Conservation (phyloP, 176 grass and related monocot species). For the Musa beccarii region DNA sequence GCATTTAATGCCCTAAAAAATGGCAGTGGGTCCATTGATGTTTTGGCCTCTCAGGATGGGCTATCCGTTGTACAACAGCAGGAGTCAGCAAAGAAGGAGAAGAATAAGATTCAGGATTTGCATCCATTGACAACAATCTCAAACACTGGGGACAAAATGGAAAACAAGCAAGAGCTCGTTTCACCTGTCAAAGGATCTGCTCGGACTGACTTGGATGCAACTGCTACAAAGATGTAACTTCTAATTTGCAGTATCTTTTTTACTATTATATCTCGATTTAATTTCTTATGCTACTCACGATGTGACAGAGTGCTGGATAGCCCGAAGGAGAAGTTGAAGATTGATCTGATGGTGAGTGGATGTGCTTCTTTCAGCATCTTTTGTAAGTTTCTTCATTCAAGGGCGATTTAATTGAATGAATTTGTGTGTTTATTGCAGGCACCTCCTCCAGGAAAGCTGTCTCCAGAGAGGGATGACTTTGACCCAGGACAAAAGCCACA, state of each 20-base stretch:
- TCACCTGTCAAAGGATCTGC: slow-evolving; percentile 36
- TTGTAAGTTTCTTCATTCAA: not conserved
- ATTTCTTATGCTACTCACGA: not conserved
- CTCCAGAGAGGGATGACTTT: slow-evolving; percentile 75
- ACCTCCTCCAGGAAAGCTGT: slow-evolving; percentile 96
- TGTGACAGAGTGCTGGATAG: slow-evolving; percentile 24
- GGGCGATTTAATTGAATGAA: not conserved
- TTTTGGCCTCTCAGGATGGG: slow-evolving; percentile 1
- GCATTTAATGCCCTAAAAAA: slow-evolving; percentile 30
- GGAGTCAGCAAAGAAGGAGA: slow-evolving; percentile 41
- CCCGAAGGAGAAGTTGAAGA: slow-evolving; percentile 75
- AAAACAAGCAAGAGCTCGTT: slow-evolving; percentile 33
- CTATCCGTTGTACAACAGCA: not conserved
- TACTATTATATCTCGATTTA: slow-evolving; percentile 30
- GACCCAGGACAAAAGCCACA: slow-evolving; percentile 57
- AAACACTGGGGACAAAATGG: slow-evolving; percentile 37
- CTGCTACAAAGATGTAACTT: slow-evolving; percentile 60
- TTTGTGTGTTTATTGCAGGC: slow-evolving; percentile 34
- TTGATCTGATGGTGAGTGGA: slow-evolving; percentile 97
- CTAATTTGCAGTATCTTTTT: slow-evolving; percentile 25
- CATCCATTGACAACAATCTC: slow-evolving; percentile 30
- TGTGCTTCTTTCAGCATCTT: not conserved
- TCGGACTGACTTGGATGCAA: slow-evolving; percentile 30
- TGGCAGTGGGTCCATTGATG: slow-evolving; percentile 15
- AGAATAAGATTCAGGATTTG: slow-evolving; percentile 32